Percentiles rank a stretch among this genome's conserved stretches.
Conservation (phyloP, 352 stramenopile genomes). For the Phytophthora cryptogea region DNA sequence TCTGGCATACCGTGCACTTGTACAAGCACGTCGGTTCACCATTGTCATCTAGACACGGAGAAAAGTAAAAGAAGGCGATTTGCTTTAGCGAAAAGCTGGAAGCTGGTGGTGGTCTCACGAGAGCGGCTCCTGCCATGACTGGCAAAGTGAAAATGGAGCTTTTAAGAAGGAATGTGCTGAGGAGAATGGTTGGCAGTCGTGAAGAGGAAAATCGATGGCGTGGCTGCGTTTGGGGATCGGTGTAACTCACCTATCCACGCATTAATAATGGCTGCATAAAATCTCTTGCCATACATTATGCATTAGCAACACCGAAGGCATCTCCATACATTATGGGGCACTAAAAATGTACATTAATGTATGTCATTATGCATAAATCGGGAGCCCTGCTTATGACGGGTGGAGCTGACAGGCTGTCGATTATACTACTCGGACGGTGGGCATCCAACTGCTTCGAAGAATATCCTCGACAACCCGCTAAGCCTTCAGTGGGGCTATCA, state of each 20-base stretch:
- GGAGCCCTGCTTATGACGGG: not conserved
- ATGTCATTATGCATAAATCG: conserved; percentile 13
- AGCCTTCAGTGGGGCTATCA: not conserved
- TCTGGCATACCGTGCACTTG: not conserved
- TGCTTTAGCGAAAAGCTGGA: not conserved
- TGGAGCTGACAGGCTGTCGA: conserved; percentile 4
- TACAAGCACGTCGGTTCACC: not conserved
- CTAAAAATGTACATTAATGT: conserved; percentile 13
- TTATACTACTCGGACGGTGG: conserved; percentile 10
- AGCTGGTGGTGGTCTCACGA: not conserved
- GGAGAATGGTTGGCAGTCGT: not conserved
- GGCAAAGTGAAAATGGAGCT: not conserved
- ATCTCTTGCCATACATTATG: conserved; percentile 2
- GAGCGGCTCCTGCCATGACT: not conserved
- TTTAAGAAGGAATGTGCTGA: not conserved
- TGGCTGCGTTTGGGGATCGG: not conserved
- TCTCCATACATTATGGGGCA: conserved; percentile 5
- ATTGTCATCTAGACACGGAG: not conserved
- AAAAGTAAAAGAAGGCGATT: not conserved
- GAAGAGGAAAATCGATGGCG: no score
- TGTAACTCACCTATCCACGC: not conserved
- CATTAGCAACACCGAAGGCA: not conserved
- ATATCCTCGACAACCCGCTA: conserved; percentile 11
- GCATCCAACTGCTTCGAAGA: conserved; percentile 16
- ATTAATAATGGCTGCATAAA: conserved; percentile 10